Base-by-base conservation (phyloP, 2,329 filamentous ascomycete genomes). In the Fusarium redolens region DNA sequence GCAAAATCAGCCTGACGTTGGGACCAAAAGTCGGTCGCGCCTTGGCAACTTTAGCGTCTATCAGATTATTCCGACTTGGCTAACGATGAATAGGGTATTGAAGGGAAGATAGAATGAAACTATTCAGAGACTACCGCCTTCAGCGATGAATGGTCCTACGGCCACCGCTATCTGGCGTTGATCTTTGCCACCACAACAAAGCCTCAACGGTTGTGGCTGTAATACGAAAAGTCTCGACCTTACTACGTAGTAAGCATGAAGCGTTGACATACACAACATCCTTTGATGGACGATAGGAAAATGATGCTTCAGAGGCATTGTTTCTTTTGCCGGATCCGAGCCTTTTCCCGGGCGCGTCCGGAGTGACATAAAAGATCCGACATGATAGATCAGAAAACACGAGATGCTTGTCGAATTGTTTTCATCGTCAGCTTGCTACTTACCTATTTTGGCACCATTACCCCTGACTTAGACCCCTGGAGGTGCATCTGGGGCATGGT, bases 391-490 rank as follows among this genome's bases (percentile, higher is more conserved):
- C 40, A 47, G 38, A 48, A 73, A 67, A 30, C 41, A 35, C 35
- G 25, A 25, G 15, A 30, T 50, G 22, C 20, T 13, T 58, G 43
- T 52, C 40, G n/a, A 59, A 31, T 37, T 58, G 33, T 73, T 73
- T 71, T 65, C 59, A 43, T 61, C 45, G 20, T 37, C 40, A n/a
- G 17, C 43, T n/a, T 52, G n/a, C 15, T 47, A 28, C 48, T 70
- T 63, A 56, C 71, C 68, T 62, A 62, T 51, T 70, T 57, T 56
- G 45, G 52, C 44, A 38, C 61, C 67, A 38, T 57, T 69, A 75
- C 73, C 76, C 77, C 75, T 78, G 75, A 75, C 65, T 65, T 55
- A 55, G 71, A 72, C 61, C 73, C 68, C 51, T 68, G 63, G 38
- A 38, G 55, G 37, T 54, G 60, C 54, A 56, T 69, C 71, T 69